These are phyloP conservation scores for Ophiorrhiza pumila DNA, from an alignment of 257 asterid species.

Conservation along the genomic window DNA sequence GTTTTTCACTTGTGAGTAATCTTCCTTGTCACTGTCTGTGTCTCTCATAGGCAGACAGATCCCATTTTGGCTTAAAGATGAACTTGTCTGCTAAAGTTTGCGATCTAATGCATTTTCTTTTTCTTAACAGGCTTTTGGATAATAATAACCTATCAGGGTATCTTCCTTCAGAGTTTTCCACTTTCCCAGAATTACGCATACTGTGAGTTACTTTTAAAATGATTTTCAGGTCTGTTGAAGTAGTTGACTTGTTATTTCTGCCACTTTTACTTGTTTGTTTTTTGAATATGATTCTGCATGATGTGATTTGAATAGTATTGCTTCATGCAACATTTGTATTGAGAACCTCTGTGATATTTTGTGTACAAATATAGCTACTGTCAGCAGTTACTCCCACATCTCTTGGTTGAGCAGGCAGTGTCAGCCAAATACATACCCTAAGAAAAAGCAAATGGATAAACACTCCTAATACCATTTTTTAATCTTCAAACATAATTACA, in stretches of 20 bases:
- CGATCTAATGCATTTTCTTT: background rate
- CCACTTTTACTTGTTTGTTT: background rate
- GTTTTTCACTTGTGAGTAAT: slow-evolving; percentile 44
- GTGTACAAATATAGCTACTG: background rate
- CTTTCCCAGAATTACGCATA: slow-evolving; percentile 26
- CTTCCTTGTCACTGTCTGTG: background rate
- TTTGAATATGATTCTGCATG: background rate
- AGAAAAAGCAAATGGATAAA: background rate
- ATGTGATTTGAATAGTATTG: background rate
- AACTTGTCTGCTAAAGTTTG: background rate
- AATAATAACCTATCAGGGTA: slow-evolving; percentile 64
- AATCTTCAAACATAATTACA: background rate
- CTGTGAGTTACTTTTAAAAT: slow-evolving; percentile 32
- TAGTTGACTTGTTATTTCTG: background rate
- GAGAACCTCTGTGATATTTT: background rate
- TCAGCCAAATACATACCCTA: background rate
- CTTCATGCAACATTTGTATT: background rate
- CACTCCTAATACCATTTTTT: background rate
- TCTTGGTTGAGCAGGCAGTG: background rate
- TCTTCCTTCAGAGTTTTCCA: slow-evolving; percentile 49
- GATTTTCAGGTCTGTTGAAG: background rate
- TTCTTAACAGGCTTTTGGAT: slow-evolving; percentile 40
- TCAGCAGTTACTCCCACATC: background rate
- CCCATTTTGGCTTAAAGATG: background rate
- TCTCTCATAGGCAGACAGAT: background rate